phyloP scores from a whole-genome alignment of 1,139 yeast genomes.

The Kodamaea suecica region DNA sequence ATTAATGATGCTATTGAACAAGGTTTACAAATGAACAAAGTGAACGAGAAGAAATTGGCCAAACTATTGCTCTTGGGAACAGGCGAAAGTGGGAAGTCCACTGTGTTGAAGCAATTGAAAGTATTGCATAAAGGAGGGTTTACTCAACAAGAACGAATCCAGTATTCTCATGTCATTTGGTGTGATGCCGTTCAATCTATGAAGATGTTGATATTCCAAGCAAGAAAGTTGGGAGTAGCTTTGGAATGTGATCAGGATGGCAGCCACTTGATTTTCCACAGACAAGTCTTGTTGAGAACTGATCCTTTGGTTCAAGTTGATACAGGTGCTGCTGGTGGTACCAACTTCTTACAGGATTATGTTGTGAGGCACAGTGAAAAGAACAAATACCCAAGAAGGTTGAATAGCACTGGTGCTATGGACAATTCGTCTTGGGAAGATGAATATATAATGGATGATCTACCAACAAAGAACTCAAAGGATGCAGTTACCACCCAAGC shows the following conservation, averaged over 20 bases:
- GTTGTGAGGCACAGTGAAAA: constrained; percentile 60
- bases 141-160: constrained; percentile 70
- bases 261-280: constrained; percentile 44
- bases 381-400: constrained; percentile 46
- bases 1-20: constrained; percentile 70
- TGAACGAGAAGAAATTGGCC: constrained; percentile 47
- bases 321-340: constrained; percentile 68
- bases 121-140: constrained; percentile 86
- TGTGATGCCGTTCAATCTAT: constrained; percentile 86
- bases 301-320: constrained; percentile 62
- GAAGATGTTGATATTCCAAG: constrained; percentile 75
- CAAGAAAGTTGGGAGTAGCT: constrained; percentile 56
- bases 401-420: constrained; percentile 54
- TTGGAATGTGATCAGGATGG: constrained; percentile 57
- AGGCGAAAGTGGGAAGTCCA: constrained; percentile 95
- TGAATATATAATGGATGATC: constrained; percentile 7
- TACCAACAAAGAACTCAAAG: too few relatives aligned
- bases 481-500: too few relatives aligned
- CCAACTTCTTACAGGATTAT: constrained; percentile 59
- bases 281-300: constrained; percentile 50
- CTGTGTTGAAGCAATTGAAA: constrained; percentile 90
- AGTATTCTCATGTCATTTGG: constrained; percentile 91
- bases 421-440: constrained; percentile 15
- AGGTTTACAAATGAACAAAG: constrained; percentile 52
- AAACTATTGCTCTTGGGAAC: constrained; percentile 81